phyloP scores from a whole-genome alignment of 75 land plant species.

The Chamaecyparis obtusa region DNA sequence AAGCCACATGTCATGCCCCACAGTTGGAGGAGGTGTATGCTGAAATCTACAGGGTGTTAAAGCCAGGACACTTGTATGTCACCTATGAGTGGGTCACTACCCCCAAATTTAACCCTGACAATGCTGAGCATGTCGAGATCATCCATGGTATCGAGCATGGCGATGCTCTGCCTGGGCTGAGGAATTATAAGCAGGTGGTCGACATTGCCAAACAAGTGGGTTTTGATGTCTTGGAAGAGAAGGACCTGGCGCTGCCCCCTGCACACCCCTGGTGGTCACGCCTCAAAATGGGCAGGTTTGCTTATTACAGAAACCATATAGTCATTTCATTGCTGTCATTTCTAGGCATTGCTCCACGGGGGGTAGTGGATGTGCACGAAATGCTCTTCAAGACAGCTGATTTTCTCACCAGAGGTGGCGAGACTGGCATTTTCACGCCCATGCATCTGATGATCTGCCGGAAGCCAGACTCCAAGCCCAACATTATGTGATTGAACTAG shows the following conservation, averaged over 20 bases:
- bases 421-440: slow-evolving; percentile 59
- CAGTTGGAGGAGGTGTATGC: slow-evolving; percentile 79
- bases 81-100: slow-evolving; percentile 98
- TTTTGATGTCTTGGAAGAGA: slow-evolving; percentile 86
- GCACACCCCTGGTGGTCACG: slow-evolving; percentile 87
- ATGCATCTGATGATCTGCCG: slow-evolving; percentile 82
- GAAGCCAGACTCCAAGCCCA: slow-evolving; percentile 52
- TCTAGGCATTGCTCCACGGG: slow-evolving; percentile 48
- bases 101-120: slow-evolving; percentile 41
- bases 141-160: slow-evolving; percentile 93
- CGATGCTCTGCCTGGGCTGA: slow-evolving; percentile 83
- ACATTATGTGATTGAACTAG: not conserved
- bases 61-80: slow-evolving; percentile 80
- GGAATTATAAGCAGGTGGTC: slow-evolving; percentile 61
- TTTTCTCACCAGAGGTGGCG: slow-evolving; percentile 26
- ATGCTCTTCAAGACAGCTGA: slow-evolving; percentile 58
- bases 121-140: slow-evolving; percentile 75
- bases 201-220: slow-evolving; percentile 69
- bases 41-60: slow-evolving; percentile 81
- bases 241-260: slow-evolving; percentile 82
- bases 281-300: slow-evolving; percentile 50
- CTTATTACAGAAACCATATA: slow-evolving; percentile 42
- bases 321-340: slow-evolving; percentile 42
- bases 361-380: slow-evolving; percentile 53
- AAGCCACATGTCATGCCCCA: slow-evolving; percentile 99